These are phyloP conservation scores for Pseudotulostoma volvatum DNA, from an alignment of 495 filamentous ascomycete species.

Conservation along the genomic window DNA sequence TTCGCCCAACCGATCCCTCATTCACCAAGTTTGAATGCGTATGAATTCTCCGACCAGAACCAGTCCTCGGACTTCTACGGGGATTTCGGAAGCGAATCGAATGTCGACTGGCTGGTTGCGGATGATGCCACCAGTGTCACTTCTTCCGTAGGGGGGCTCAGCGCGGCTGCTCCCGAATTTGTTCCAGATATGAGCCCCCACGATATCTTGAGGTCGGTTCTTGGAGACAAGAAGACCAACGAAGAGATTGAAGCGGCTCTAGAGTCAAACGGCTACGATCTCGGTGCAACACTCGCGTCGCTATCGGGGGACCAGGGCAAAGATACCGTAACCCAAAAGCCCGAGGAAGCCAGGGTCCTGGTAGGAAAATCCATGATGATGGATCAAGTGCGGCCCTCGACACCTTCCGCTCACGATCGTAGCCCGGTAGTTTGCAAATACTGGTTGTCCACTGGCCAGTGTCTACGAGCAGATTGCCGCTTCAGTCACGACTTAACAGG, in stretches of 20 bases:
- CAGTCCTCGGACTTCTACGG: constrained; percentile 75
- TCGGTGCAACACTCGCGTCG: constrained; percentile 72
- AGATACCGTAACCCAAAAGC: constrained; percentile 14
- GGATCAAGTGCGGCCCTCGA: constrained; percentile 49
- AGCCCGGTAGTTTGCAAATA: constrained; percentile 91
- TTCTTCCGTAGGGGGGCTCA: constrained; percentile 59
- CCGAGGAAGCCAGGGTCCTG: constrained; percentile 38
- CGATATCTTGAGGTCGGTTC: constrained; percentile 90
- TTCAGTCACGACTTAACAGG: constrained; percentile 94
- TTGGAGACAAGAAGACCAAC: constrained; percentile 75
- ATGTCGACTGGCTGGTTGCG: constrained; percentile 88
- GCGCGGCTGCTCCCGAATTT: constrained; percentile 64
- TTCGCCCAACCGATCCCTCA: constrained; percentile 93
- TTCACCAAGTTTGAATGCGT: constrained; percentile 83
- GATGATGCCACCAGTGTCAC: constrained; percentile 68
- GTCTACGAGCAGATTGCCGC: constrained; percentile 84
- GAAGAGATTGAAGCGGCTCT: constrained; percentile 87
- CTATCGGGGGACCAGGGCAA: constrained; percentile 50
- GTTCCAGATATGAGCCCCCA: constrained; percentile 92
- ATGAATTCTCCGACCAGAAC: constrained; percentile 68
- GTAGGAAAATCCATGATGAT: constrained; percentile 86
- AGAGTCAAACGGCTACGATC: constrained; percentile 79
- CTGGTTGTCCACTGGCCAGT: constrained; percentile 81
- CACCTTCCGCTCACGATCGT: constrained; percentile 52
- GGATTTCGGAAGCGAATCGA: constrained; percentile 73